These are phyloP conservation scores for Moricandia moricandioides DNA, from an alignment of 345 rosid species.

Conservation along the genomic window DNA sequence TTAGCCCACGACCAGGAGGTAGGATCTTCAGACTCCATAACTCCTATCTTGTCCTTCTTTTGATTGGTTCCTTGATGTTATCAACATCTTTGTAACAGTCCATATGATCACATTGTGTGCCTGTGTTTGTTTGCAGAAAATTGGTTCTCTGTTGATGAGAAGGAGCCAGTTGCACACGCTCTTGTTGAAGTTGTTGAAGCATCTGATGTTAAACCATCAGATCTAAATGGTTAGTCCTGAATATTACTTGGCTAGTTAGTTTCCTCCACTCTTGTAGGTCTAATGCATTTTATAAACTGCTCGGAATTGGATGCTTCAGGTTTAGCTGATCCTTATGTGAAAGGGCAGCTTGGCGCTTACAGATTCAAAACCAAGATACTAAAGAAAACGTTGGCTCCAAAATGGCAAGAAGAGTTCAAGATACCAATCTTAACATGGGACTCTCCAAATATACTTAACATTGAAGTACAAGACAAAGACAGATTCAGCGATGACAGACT, in stretches of 20 bases:
- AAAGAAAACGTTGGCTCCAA: constrained; percentile 74
- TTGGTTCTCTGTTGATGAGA: constrained; percentile 86
- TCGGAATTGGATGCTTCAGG: constrained; percentile 51
- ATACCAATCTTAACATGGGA: constrained; percentile 86
- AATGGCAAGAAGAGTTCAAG: constrained; percentile 86
- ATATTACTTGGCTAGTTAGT: not conserved
- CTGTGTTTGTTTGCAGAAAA: constrained; percentile 47
- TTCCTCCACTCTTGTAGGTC: not conserved
- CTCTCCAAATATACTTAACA: constrained; percentile 49
- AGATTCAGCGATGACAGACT: constrained; percentile 71
- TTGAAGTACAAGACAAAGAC: constrained; percentile 91
- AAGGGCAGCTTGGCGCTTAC: constrained; percentile 81
- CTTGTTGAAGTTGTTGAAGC: constrained; percentile 86
- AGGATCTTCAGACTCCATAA: constrained; percentile 5
- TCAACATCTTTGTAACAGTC: not conserved
- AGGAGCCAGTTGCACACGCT: constrained; percentile 68
- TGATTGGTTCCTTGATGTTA: not conserved
- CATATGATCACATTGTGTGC: constrained; percentile 3
- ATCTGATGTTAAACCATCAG: constrained; percentile 77
- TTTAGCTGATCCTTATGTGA: constrained; percentile 91
- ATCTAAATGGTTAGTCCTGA: constrained; percentile 63
- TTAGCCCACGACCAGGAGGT: constrained; percentile 56
- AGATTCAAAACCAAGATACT: constrained; percentile 67
- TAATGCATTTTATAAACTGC: not conserved
- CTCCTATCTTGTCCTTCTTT: not conserved